Evolutionary conservation across 768 basidiomycete species (phyloP).

Genomic region (Dacryopinax primogenitus): DNA sequence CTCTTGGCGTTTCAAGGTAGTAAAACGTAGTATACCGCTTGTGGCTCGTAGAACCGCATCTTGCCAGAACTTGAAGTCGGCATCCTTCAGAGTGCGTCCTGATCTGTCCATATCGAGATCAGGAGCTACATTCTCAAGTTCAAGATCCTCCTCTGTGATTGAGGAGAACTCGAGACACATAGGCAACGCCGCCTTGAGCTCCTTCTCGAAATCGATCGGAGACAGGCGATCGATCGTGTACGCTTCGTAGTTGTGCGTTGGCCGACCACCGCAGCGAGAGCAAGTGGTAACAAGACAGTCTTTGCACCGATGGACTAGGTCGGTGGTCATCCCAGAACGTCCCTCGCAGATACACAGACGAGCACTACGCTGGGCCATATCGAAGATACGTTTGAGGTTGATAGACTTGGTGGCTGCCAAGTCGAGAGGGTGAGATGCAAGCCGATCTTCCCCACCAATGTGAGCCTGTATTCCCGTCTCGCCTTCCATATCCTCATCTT

Average conservation of each 20-base stretch:
- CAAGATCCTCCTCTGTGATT: conserved; percentile 41
- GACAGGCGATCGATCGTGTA: conserved; percentile 51
- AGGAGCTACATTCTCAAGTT: conserved; percentile 17
- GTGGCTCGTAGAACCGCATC: conserved; percentile 50
- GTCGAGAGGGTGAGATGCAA: conserved; percentile 52
- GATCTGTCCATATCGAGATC: conserved; percentile 33
- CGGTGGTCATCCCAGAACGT: conserved; percentile 57
- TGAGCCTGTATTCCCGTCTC: conserved; percentile 33
- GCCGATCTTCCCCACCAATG: conserved; percentile 61
- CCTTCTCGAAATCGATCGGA: conserved; percentile 61
- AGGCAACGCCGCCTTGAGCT: conserved; percentile 66
- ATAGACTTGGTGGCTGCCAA: conserved; percentile 41
- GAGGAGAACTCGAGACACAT: conserved; percentile 55
- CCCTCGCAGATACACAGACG: conserved; percentile 89
- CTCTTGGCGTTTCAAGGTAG: conserved; percentile 74
- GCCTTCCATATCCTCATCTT: conserved; percentile 20
- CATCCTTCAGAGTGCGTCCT: conserved; percentile 36
- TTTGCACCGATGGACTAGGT: conserved; percentile 50
- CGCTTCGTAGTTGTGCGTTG: conserved; percentile 61
- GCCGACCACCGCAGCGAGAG: conserved; percentile 75
- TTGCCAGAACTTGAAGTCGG: conserved; percentile 61
- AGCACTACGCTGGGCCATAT: conserved; percentile 51
- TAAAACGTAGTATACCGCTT: conserved; percentile 60
- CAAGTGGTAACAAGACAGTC: conserved; percentile 75
- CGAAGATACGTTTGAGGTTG: conserved; percentile 42